phyloP scores from a whole-genome alignment of 2,329 filamentous ascomycete genomes.

The Ascochyta koolunga region DNA sequence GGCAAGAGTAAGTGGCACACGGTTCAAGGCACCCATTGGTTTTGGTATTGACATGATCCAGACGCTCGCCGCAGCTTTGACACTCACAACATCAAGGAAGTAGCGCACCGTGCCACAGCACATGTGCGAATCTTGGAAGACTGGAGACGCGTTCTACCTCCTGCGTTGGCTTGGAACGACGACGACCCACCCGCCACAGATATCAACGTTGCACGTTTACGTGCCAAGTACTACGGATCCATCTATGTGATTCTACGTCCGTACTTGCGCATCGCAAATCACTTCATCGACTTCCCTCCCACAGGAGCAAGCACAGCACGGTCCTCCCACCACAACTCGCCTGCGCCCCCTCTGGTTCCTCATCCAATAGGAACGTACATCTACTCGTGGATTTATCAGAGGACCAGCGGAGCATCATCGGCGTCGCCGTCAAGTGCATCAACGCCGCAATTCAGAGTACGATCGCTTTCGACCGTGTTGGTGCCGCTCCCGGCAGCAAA shows the following conservation, averaged over 20 bases:
- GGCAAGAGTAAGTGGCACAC: slow-evolving; percentile 40
- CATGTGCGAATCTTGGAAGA: slow-evolving; percentile 55
- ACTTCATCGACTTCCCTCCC: slow-evolving; percentile 52
- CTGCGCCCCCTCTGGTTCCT: slow-evolving; percentile 46
- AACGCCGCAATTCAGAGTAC: slow-evolving; percentile 82
- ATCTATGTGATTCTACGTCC: slow-evolving; percentile 88
- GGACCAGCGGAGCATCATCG: slow-evolving; percentile 33
- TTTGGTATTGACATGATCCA: slow-evolving; percentile 39
- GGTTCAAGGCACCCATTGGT: not conserved
- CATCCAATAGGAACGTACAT: slow-evolving; percentile 29
- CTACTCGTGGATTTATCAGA: slow-evolving; percentile 33
- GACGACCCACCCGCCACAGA: slow-evolving; percentile 73
- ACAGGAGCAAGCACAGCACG: slow-evolving; percentile 52
- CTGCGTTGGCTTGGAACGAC: slow-evolving; percentile 66
- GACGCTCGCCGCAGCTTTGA: slow-evolving; percentile 43
- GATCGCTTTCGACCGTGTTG: slow-evolving; percentile 74
- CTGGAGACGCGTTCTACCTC: slow-evolving; percentile 61
- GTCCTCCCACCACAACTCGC: slow-evolving; percentile 51
- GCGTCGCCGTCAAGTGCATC: slow-evolving; percentile 42
- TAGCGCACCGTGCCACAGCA: slow-evolving; percentile 33
- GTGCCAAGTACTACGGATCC: slow-evolving; percentile 94
- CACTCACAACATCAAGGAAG: slow-evolving; percentile 37
- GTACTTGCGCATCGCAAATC: slow-evolving; percentile 68
- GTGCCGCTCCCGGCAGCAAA: slow-evolving; percentile 26
- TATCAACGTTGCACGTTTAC: slow-evolving; percentile 81